A percentile compares a stretch with the other conserved stretches of the same genome.
These are phyloP conservation scores for Hypericum androsaemum DNA, from an alignment of 345 rosid genomes.

Conservation along the genomic window DNA sequence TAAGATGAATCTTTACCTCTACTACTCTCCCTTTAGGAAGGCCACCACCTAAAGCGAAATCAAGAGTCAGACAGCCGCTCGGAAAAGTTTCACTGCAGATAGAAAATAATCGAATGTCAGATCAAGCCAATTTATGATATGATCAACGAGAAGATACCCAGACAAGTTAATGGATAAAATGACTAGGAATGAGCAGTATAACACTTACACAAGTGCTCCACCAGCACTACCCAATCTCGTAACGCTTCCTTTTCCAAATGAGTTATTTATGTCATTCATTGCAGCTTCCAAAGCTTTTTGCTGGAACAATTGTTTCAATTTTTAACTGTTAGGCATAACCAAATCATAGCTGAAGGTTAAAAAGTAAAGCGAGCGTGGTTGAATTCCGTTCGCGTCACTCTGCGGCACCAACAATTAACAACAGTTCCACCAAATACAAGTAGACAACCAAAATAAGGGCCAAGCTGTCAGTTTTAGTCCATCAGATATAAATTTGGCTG, in stretches of 20 bases:
- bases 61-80: conserved; percentile 82
- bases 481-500: no score
- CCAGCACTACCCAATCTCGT: conserved; percentile 94
- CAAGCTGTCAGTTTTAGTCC: neutral
- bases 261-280: conserved; percentile 75
- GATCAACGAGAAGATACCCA: no score
- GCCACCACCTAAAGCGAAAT: conserved; percentile 97
- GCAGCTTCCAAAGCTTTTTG: conserved; percentile 95
- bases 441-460: neutral
- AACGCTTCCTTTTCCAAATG: conserved; percentile 95
- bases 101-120: conserved; percentile 7
- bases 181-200: conserved; percentile 1
- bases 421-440: neutral
- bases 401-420: neutral
- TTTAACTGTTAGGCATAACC: neutral
- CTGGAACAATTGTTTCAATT: conserved; percentile 22
- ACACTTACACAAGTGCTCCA: conserved; percentile 78
- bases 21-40: conserved; percentile 90
- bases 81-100: conserved; percentile 78
- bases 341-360: neutral
- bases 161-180: neutral
- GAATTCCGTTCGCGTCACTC: no score
- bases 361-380: neutral
- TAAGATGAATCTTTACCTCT: conserved; percentile 37
- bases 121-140: no score